phyloP scores from a whole-genome alignment of 1,284 basidiomycete species.

The Cutaneotrichosporon daszewskae region DNA sequence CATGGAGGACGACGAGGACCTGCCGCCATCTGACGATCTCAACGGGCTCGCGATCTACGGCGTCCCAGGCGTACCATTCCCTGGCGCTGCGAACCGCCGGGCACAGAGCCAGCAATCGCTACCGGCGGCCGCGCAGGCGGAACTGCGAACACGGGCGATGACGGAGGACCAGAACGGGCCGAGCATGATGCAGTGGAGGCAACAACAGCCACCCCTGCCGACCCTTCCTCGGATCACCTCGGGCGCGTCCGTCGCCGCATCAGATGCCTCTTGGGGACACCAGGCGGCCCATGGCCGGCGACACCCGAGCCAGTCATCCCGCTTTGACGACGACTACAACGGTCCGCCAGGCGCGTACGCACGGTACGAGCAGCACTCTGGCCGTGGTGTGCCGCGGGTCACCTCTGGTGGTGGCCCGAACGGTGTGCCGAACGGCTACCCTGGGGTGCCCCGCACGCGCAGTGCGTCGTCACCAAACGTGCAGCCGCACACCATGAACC shows the following conservation, averaged over 20 bases:
- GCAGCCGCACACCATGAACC: conserved; percentile 38
- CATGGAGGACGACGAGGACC: conserved; percentile 29
- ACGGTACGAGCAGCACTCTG: conserved; percentile 19
- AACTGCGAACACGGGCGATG: conserved; percentile 55
- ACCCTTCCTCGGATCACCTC: conserved; percentile 36
- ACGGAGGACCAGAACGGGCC: conserved; percentile 66
- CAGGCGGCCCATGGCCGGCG: conserved; percentile 1
- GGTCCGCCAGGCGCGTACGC: conserved; percentile 12
- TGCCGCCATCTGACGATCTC: conserved; percentile 3
- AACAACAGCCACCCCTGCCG: conserved; percentile 56
- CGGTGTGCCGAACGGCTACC: conserved; percentile 6
- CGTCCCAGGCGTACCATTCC: conserved; percentile 47
- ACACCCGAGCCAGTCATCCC: conserved; percentile 5
- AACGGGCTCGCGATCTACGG: conserved; percentile 53
- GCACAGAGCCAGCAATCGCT: conserved; percentile 56
- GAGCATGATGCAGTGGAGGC: conserved; percentile 62
- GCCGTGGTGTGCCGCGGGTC: conserved; percentile 29
- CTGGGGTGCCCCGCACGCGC: conserved; percentile 48
- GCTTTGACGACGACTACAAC: conserved; percentile 8
- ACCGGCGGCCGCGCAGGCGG: conserved; percentile 55
- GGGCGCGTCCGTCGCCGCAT: conserved; percentile 24
- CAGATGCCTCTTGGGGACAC: conserved; percentile 31
- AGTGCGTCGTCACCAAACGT: conserved; percentile 51
- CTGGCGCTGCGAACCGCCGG: conserved; percentile 52
- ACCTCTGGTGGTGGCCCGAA: conserved; percentile 7